Percentiles rank a stretch among this genome's conserved stretches.
Conservation (phyloP, 371 early-diverging fungal genomes). For the Dinochytrium kinnereticum region DNA sequence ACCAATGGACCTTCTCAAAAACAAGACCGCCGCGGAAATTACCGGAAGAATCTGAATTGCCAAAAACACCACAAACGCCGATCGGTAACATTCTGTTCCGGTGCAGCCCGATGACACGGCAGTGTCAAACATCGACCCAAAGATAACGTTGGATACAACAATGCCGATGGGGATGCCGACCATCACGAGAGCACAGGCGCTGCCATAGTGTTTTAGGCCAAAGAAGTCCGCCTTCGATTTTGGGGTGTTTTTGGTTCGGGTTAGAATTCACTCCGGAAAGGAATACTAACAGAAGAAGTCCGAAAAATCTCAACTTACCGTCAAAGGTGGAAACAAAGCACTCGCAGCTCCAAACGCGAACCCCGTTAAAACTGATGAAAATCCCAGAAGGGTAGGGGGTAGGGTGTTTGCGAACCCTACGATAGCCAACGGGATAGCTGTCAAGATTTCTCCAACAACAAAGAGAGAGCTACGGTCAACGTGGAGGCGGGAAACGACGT, state of each 20-base stretch:
- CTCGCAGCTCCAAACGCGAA: constrained; percentile 33
- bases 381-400: background rate
- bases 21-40: constrained; percentile 14
- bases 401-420: background rate
- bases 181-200: constrained; percentile 37
- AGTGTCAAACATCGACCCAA: constrained; percentile 26
- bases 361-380: constrained; percentile 32
- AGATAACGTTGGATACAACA: constrained; percentile 32
- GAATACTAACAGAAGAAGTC: constrained; percentile 17
- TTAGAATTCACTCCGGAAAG: constrained; percentile 25
- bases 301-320: constrained; percentile 21
- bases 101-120: background rate
- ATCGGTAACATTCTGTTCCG: constrained; percentile 9
- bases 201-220: constrained; percentile 37
- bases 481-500: background rate
- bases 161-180: constrained; percentile 35
- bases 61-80: constrained; percentile 13
- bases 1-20: background rate
- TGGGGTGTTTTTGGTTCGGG: constrained; percentile 24
- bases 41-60: constrained; percentile 22
- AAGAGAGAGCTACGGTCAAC: constrained; percentile 25
- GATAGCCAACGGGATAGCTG: background rate
- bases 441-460: constrained; percentile 17
- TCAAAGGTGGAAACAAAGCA: constrained; percentile 34
- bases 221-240: constrained; percentile 24